A percentile compares a stretch with the other conserved stretches of the same genome.
Evolutionary conservation across 352 stramenopile species (phyloP).

Genomic region (Pseudoperonospora humuli): DNA sequence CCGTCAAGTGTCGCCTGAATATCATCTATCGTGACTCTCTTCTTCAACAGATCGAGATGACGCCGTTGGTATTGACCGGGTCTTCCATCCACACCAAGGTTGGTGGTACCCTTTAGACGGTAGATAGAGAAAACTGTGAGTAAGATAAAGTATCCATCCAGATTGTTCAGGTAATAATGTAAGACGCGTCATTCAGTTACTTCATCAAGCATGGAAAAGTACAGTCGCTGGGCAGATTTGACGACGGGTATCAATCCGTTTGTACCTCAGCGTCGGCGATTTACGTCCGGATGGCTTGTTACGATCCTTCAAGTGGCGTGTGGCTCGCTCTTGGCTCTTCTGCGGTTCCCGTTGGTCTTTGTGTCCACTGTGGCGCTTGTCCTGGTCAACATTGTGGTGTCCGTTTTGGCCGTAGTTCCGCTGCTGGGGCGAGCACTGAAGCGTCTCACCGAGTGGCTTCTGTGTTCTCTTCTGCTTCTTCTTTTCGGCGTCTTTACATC

Average conservation of each 20-base stretch:
- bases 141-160: too few species aligned
- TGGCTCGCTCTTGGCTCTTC: conserved; percentile 38
- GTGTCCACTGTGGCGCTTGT: conserved; percentile 31
- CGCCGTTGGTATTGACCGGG: too few species aligned
- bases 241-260: conserved; percentile 84
- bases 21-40: too few species aligned
- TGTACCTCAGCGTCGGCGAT: conserved; percentile 61
- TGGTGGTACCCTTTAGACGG: too few species aligned
- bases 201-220: conserved; percentile 65
- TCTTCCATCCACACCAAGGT: too few species aligned
- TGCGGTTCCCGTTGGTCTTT: conserved; percentile 49
- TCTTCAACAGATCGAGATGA: too few species aligned
- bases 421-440: conserved; percentile 62
- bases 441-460: conserved; percentile 59
- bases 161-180: too few species aligned
- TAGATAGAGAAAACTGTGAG: too few species aligned
- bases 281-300: conserved; percentile 33
- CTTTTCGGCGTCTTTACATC: conserved; percentile 57
- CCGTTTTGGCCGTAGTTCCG: conserved; percentile 49
- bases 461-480: conserved; percentile 60
- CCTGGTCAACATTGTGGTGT: conserved; percentile 42
- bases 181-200: not conserved
- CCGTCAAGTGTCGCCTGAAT: too few species aligned
- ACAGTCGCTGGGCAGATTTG: conserved; percentile 77
- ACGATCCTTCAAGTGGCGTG: conserved; percentile 35